Percentiles rank a stretch among this genome's conserved stretches.
phyloP scores from a whole-genome alignment of 2,329 filamentous ascomycete genomes.

The Aquanectria penicillioides region DNA sequence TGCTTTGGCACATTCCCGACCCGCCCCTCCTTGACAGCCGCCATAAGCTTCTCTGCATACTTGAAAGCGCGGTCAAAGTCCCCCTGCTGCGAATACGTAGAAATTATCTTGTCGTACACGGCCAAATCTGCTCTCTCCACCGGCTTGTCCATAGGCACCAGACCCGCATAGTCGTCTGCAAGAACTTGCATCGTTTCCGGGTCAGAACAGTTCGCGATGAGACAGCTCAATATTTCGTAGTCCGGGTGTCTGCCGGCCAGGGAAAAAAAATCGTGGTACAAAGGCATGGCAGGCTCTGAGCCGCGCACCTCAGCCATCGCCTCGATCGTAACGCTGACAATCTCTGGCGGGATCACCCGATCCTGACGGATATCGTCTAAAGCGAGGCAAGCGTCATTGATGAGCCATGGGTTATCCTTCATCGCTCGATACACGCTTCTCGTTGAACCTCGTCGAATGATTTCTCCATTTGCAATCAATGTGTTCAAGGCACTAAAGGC shows the following conservation, averaged over 20 bases:
- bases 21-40: neutral
- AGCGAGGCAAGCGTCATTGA: slow-evolving; percentile 62
- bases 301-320: slow-evolving; percentile 43
- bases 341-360: slow-evolving; percentile 50
- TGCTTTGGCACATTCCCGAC: no score
- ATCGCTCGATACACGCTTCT: slow-evolving; percentile 70
- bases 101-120: slow-evolving; percentile 42
- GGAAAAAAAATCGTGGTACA: slow-evolving; percentile 44
- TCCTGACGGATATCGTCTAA: slow-evolving; percentile 62
- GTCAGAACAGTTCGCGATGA: slow-evolving; percentile 44
- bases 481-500: slow-evolving; percentile 77
- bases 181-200: slow-evolving; percentile 38
- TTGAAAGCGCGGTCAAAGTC: slow-evolving; percentile 49
- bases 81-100: slow-evolving; percentile 40
- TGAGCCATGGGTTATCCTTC: slow-evolving; percentile 53
- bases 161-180: slow-evolving; percentile 43
- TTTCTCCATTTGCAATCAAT: slow-evolving; percentile 67
- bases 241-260: slow-evolving; percentile 44
- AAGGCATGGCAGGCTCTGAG: slow-evolving; percentile 43
- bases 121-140: slow-evolving; percentile 22
- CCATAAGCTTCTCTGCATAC: slow-evolving; percentile 38
- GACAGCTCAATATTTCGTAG: slow-evolving; percentile 40
- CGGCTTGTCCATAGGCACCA: slow-evolving; percentile 25
- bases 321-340: slow-evolving; percentile 48
- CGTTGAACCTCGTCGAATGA: slow-evolving; percentile 69